Percentiles rank a stretch among this genome's conserved stretches.
Evolutionary conservation across 2,329 filamentous ascomycete genomes (phyloP).

Genomic region (Sporothrix globosa): DNA sequence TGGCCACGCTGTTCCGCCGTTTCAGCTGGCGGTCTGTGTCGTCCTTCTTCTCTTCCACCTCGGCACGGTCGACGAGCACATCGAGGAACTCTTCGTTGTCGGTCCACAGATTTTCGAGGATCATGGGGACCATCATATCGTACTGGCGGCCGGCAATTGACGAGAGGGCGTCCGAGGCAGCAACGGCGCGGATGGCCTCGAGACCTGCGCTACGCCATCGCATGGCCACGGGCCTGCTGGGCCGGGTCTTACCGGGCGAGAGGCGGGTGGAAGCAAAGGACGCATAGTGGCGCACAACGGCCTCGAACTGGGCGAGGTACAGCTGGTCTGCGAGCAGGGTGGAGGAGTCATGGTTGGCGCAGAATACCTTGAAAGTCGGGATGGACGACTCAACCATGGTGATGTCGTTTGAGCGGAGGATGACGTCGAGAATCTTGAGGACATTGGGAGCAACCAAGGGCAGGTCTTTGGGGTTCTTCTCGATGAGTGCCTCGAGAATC

Average conservation of each 20-base stretch:
- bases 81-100: constrained; percentile 71
- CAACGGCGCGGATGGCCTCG: constrained; percentile 78
- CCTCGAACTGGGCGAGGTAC: constrained; percentile 80
- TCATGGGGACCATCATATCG: constrained; percentile 76
- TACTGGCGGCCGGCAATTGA: constrained; percentile 77
- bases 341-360: constrained; percentile 82
- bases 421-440: constrained; percentile 78
- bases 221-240: constrained; percentile 73
- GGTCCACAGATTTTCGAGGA: constrained; percentile 84
- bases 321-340: constrained; percentile 82
- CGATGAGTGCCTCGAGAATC: constrained; percentile 87
- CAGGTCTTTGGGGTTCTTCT: constrained; percentile 88
- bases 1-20: constrained; percentile 77
- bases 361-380: constrained; percentile 84
- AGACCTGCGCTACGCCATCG: constrained; percentile 76
- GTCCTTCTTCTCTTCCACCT: constrained; percentile 69
- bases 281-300: constrained; percentile 78
- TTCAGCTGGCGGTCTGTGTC: constrained; percentile 66
- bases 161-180: constrained; percentile 76
- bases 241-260: constrained; percentile 54
- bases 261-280: constrained; percentile 71
- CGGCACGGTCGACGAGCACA: constrained; percentile 66
- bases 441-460: constrained; percentile 85
- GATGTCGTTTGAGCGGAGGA: constrained; percentile 84
- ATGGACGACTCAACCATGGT: constrained; percentile 91